Base-by-base conservation (phyloP, 1,284 basidiomycete genomes). In the Ganoderma lingzhi region DNA sequence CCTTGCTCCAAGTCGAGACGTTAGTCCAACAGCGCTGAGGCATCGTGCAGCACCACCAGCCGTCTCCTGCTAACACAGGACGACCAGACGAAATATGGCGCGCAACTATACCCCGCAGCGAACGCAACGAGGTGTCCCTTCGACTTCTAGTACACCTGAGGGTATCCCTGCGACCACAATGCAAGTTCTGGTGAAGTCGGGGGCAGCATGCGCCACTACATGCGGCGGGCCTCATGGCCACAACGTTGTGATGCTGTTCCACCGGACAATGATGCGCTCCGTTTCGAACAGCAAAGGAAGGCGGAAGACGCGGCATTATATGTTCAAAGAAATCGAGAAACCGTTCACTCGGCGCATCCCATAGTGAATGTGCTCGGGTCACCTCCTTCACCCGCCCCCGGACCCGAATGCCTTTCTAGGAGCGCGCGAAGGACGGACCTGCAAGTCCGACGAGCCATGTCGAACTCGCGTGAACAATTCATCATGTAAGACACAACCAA, bases 141-240 rank as follows among this genome's bases (percentile, higher is more conserved):
- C 23, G 41, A 17, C 59, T 17, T 9, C 37, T n/a, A 30, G 30
- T 15, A 61, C 15, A 28, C 28, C 41, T 10, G 2, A 39, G 6
- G 14, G 19, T 15, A 14, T 59, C 35, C 28, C 28, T 14, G 17
- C 32, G 1, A 8, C 59, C 14, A 61, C n/a, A 61, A 61, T 61
- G 59, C 39, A 61, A 61, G 59, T 23, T 30, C 37, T 41, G 10
- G 6, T 30, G 41, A 30, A 14, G 39, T 41, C 6, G 23, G 23
- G 15, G 39, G 28, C 14, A 28, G 23, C 39, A 30, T 42, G 59
- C 28, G 72, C 72, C 72, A 71, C 68, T 71, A 60, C 70, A 68
- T 70, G 69, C 62, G 70, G 66, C 48, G 28, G 41, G 72, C 72
- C 72, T 73, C 72, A 68, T 71, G 72, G 72, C 56, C 63, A 68